phyloP scores from a whole-genome alignment of 257 asterid genomes.

The Capsicum rhomboideum region DNA sequence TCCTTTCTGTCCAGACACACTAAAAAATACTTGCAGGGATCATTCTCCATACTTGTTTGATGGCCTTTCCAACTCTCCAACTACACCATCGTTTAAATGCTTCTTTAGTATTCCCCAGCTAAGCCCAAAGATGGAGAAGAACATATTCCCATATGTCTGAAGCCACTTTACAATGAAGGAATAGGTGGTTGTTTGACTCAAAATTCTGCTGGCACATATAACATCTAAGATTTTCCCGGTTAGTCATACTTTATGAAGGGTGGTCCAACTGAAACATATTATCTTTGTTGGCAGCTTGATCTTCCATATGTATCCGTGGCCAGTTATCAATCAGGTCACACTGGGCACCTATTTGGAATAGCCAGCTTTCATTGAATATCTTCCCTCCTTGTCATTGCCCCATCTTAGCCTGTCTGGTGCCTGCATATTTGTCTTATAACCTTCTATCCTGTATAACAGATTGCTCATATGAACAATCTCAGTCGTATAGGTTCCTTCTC shows the following conservation, averaged over 20 bases:
- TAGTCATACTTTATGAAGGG: background rate
- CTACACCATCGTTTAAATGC: background rate
- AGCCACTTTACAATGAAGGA: background rate
- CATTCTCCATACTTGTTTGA: background rate
- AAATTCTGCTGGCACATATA: background rate
- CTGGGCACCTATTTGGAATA: background rate
- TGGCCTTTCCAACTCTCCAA: background rate
- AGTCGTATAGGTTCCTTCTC: background rate
- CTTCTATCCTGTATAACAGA: background rate
- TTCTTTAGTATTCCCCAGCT: background rate
- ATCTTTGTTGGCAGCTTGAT: background rate
- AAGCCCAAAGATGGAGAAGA: background rate
- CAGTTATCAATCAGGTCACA: background rate
- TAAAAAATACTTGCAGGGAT: background rate
- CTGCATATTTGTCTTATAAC: background rate
- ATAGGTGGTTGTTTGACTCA: background rate
- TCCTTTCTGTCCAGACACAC: background rate
- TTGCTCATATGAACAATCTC: background rate
- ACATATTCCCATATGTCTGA: background rate
- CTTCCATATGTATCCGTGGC: background rate
- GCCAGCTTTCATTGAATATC: background rate
- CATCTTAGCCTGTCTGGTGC: background rate
- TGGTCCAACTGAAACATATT: background rate
- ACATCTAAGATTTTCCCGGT: background rate
- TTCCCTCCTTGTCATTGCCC: background rate